Conservation (phyloP, 1,284 basidiomycete species). For the Leccinum pseudoinsigne region DNA sequence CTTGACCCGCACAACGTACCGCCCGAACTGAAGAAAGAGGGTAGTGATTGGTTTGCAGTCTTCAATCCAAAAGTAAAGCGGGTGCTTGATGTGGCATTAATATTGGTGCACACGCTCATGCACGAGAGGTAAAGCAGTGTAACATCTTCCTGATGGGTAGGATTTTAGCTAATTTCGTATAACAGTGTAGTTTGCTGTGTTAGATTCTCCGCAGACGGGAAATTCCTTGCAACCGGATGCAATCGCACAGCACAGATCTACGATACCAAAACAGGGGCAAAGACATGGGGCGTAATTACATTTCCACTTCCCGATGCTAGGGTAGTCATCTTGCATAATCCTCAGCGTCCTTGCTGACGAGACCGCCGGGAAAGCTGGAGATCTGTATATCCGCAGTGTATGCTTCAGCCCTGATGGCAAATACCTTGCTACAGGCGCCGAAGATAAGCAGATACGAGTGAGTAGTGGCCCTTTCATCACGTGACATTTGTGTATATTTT, state of each 20-base stretch:
- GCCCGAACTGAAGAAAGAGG: constrained; percentile 70
- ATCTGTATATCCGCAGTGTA: constrained; percentile 83
- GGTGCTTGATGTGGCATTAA: constrained; percentile 73
- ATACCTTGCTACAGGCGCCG: constrained; percentile 80
- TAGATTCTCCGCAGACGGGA: constrained; percentile 80
- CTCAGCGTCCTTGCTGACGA: constrained; percentile 71
- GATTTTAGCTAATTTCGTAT: constrained; percentile 12
- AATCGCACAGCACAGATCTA: constrained; percentile 78
- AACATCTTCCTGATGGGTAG: not conserved
- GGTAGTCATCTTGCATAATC: constrained; percentile 16
- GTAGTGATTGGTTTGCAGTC: constrained; percentile 92
- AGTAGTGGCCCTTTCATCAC: constrained; percentile 29
- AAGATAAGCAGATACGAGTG: constrained; percentile 82
- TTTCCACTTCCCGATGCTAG: not conserved
- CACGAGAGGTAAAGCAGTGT: constrained; percentile 80
- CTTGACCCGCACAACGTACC: constrained; percentile 47
- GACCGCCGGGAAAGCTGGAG: constrained; percentile 60
- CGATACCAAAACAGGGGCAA: constrained; percentile 68
- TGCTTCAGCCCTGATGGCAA: constrained; percentile 86
- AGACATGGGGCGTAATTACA: constrained; percentile 49
- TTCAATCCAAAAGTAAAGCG: constrained; percentile 89
- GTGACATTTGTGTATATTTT: constrained; percentile 13
- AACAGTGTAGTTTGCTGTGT: constrained; percentile 79
- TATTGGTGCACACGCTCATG: constrained; percentile 81
- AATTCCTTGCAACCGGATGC: constrained; percentile 76